Percentiles rank a stretch among this genome's conserved stretches.
Conservation (phyloP, 2,329 filamentous ascomycete species). For the Trichoderma breve region DNA sequence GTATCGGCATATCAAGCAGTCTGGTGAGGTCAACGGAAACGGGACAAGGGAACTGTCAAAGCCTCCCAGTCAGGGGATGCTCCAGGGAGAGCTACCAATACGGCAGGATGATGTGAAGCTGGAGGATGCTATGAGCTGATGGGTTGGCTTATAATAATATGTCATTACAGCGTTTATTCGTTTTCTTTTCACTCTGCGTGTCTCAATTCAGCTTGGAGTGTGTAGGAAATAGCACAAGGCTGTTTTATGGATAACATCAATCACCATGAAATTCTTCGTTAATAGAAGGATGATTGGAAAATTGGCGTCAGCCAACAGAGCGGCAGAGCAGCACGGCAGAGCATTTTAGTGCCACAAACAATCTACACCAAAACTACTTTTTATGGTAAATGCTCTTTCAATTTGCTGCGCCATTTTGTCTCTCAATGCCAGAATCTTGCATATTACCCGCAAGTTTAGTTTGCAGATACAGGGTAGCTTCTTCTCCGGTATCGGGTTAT, state of each 20-base stretch:
- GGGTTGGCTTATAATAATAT: too few relatives aligned
- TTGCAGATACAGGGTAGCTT: neutral
- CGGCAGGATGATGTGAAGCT: constrained; percentile 41
- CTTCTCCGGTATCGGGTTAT: too few relatives aligned
- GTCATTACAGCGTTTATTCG: neutral
- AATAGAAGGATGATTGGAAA: neutral
- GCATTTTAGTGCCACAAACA: neutral
- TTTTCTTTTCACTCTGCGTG: neutral
- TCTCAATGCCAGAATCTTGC: neutral
- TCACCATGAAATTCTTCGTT: neutral
- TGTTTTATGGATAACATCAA: neutral
- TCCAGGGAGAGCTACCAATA: constrained; percentile 52
- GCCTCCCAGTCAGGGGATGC: constrained; percentile 51
- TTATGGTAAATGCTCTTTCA: neutral
- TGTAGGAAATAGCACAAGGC: neutral
- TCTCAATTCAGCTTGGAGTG: neutral
- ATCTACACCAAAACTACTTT: too few relatives aligned
- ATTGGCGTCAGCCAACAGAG: neutral
- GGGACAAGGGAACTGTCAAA: neutral
- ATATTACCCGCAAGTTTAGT: neutral
- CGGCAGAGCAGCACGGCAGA: neutral
- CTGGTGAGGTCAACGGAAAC: constrained; percentile 24
- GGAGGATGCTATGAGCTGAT: constrained; percentile 29
- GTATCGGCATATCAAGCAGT: constrained; percentile 38
- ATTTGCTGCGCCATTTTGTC: neutral